Evolutionary conservation across 495 filamentous ascomycete species (phyloP), one percentile per base, ranked within the genome.

Genomic region (Neurospora sp.): DNA sequence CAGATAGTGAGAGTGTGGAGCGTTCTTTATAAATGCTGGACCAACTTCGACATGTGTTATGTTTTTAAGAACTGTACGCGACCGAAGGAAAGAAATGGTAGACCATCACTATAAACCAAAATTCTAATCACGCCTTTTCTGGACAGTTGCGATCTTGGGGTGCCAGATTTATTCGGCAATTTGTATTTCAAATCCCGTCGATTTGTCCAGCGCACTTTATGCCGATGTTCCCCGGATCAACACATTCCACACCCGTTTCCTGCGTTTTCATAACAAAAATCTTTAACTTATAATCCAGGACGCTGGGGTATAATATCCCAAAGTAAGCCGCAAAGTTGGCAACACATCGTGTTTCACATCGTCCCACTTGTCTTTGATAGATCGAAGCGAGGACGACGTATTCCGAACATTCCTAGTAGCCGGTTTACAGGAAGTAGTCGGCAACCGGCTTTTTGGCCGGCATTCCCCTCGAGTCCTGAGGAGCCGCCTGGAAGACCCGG

Each of bases 371-470:
- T 59, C 48, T 27, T 27, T 54, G 20, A 6, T 23, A 37, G 27
- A 66, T 27, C 14, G 54, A 66, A 4, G 5, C 6, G 9, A 16
- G 23, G 14, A 66, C 11, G 27, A 27, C 23, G 11, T 27, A 59
- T 59, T 59, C 48, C 11, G 3, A 18, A 14, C 1, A 35, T 35
- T 9, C 27, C 27, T 9, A 35, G 27, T 4, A 9, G 12, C 0
- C 54, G 16, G 20, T 69, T 78, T 81, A 88, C 86, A 99, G 84
- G 79, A 99, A 99, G 86, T 99, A 99, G 84, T 98, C 95, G 76
- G 94, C 94, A 74, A 96, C 92, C 66, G 96, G 96, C 84, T 98
- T 98, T 88, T 99, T 99, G 59, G 96, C 96, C 78, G 96, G 96
- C 96, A 99, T 98, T 14, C 96, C 96, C 81, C 96, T 89, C 48